Conservation (phyloP, 306 rosid genomes). For the Pyrus pyrifolia region DNA sequence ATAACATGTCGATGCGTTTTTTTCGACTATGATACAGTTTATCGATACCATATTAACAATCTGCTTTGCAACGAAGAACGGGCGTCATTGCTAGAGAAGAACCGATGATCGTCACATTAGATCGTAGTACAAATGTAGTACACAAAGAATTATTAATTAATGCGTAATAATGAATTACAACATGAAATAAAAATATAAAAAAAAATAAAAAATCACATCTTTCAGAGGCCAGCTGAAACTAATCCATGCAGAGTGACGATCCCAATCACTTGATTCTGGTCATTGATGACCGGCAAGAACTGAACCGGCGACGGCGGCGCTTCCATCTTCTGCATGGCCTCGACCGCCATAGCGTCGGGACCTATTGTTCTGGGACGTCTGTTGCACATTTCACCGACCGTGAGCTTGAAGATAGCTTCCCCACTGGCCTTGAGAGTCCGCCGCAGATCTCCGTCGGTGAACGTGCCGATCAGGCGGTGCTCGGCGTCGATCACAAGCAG, state of each 20-base stretch:
- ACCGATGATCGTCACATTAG: too few relatives aligned
- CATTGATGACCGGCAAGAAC: conserved; percentile 79
- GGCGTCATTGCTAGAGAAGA: background rate
- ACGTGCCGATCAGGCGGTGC: conserved; percentile 69
- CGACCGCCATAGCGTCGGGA: conserved; percentile 86
- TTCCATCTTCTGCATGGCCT: conserved; percentile 98
- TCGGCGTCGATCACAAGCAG: conserved; percentile 67
- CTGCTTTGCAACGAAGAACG: background rate
- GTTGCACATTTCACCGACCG: conserved; percentile 90
- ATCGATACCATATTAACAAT: background rate
- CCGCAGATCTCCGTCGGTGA: conserved; percentile 93
- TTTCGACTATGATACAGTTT: too few relatives aligned
- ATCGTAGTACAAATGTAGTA: background rate
- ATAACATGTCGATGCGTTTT: too few relatives aligned
- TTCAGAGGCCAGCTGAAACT: conserved; percentile 88
- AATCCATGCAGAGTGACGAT: conserved; percentile 92
- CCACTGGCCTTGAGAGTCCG: conserved; percentile 91
- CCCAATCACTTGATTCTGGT: conserved; percentile 59
- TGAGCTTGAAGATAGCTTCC: conserved; percentile 83
- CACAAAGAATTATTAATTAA: background rate
- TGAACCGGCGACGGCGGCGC: conserved; percentile 96
- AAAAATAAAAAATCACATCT: background rate
- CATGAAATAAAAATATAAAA: background rate
- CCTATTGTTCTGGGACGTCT: conserved; percentile 76
- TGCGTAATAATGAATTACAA: background rate